Evolutionary conservation across 495 filamentous ascomycete genomes (phyloP), one percentile per base, ranked within the genome.

Genomic region (Penicillium lividum): DNA sequence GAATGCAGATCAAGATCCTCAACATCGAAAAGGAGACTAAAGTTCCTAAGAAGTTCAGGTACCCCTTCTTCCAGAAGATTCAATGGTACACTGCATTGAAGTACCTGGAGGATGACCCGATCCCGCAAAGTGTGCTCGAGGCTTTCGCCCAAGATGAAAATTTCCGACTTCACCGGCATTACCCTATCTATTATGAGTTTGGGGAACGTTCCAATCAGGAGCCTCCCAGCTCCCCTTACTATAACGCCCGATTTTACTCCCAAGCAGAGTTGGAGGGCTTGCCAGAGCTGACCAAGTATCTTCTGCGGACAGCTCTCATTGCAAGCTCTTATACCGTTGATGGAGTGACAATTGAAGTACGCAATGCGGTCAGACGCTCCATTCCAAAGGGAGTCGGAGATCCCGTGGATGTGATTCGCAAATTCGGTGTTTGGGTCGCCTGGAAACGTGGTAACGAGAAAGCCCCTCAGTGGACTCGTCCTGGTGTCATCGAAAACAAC

Each of bases 21-120:
- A 85, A 88, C 52, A 85, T 91, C 51, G 88, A 91, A 66, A 90
- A 88, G 65, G 80, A 83, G 43, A 91, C 87, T 54, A 87, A 87
- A 53, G 86, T 89, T 15, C 82, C 86, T 2, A 73, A 78, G 64
- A 89, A 87, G 56, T 89, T 89, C 66, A 70, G 86, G 54, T 90
- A 91, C 62, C 88, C 88, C 3, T 84, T 81, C 68, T 91, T 90
- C 62, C 87, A 90, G 64, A 89, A 87, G 64, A 82, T 91, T 44
- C 85, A 89, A 67, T 91, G 88, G 88, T 86, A 86, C 57, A 80
- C 82, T 5, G 82, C 83, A n/a, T 68, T 88, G 61, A 78, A 82
- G 51, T 91, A 90, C 66, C 73, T 91, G 28, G 74, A 85, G 50
- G 77, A 82, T 31, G 88, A 91, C 62, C 87, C 88, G 8, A 71